Percentiles rank a stretch among this genome's conserved stretches.
phyloP scores from a whole-genome alignment of 1,284 basidiomycete species.

The Boletus coffeatus region DNA sequence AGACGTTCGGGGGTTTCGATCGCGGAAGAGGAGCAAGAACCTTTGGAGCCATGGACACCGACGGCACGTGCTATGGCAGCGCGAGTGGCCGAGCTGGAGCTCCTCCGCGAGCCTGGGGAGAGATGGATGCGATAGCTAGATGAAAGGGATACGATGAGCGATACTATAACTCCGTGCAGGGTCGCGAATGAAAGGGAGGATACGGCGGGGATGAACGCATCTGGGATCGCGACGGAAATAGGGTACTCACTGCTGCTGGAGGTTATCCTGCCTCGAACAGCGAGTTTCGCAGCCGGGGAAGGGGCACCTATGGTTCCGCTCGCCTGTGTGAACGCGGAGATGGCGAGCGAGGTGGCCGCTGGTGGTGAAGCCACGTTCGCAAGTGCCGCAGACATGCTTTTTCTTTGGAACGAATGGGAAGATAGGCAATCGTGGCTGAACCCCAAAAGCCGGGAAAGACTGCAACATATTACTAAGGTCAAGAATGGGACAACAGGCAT shows the following conservation, averaged over 20 bases:
- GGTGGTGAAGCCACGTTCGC: conserved; percentile 74
- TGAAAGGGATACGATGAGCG: conserved; percentile 9
- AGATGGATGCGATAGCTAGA: conserved; percentile 66
- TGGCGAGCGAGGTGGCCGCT: conserved; percentile 81
- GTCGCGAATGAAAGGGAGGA: conserved; percentile 9
- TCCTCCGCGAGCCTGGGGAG: conserved; percentile 63
- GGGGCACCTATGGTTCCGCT: conserved; percentile 75
- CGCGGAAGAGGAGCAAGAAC: conserved; percentile 19
- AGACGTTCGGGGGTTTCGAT: conserved; percentile 21
- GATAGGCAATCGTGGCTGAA: too few relatives aligned
- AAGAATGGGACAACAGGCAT: too few relatives aligned
- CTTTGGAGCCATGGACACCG: conserved; percentile 26
- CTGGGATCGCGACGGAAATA: conserved; percentile 1
- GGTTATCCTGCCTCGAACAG: conserved; percentile 75
- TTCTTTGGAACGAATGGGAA: conserved; percentile 35
- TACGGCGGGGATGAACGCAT: not conserved
- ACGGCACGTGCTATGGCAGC: conserved; percentile 44
- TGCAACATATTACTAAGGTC: too few relatives aligned
- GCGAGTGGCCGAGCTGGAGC: conserved; percentile 45
- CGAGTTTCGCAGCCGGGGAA: conserved; percentile 80
- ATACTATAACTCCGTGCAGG: conserved; percentile 8
- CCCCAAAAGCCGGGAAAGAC: too few relatives aligned
- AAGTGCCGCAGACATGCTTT: conserved; percentile 60
- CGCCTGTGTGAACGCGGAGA: conserved; percentile 76
- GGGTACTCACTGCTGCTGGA: conserved; percentile 71